Evolutionary conservation across 129 eudicot genomes (phyloP).

Genomic region (Calendula officinalis): DNA sequence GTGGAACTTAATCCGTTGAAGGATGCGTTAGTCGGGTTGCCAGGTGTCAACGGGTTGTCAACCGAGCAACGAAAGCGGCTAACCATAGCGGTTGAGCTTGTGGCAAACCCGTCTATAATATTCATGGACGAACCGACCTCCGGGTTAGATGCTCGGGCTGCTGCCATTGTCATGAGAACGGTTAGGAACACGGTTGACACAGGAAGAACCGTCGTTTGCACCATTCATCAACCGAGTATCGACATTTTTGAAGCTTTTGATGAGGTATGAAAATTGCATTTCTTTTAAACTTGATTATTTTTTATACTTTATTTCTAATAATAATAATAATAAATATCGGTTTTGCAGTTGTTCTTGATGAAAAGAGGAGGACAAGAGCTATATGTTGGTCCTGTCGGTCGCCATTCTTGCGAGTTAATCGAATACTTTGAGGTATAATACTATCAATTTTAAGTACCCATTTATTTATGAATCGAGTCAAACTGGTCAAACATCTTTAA

Average conservation of each 20-base stretch:
- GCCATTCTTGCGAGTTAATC: constrained; percentile 58
- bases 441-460: background rate
- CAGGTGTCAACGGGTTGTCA: constrained; percentile 80
- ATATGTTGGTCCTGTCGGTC: constrained; percentile 81
- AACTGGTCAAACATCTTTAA: background rate
- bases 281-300: too few species aligned
- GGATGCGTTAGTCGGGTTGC: constrained; percentile 67
- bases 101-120: constrained; percentile 58
- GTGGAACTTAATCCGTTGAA: constrained; percentile 62
- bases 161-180: constrained; percentile 61
- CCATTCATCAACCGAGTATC: constrained; percentile 65
- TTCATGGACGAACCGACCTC: constrained; percentile 68
- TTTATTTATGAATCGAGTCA: background rate
- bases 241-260: constrained; percentile 67
- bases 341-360: constrained; percentile 66
- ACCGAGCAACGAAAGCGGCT: constrained; percentile 82
- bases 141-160: constrained; percentile 61
- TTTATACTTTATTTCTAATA: too few species aligned
- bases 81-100: constrained; percentile 69
- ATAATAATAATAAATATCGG: background rate
- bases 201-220: constrained; percentile 62
- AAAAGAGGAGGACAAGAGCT: constrained; percentile 78
- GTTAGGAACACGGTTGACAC: constrained; percentile 66
- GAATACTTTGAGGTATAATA: constrained; percentile 52
- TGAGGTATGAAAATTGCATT: too few species aligned